Evolutionary conservation across 1,284 basidiomycete genomes (phyloP).

Genomic region (Veloporphyrellus conicus): DNA sequence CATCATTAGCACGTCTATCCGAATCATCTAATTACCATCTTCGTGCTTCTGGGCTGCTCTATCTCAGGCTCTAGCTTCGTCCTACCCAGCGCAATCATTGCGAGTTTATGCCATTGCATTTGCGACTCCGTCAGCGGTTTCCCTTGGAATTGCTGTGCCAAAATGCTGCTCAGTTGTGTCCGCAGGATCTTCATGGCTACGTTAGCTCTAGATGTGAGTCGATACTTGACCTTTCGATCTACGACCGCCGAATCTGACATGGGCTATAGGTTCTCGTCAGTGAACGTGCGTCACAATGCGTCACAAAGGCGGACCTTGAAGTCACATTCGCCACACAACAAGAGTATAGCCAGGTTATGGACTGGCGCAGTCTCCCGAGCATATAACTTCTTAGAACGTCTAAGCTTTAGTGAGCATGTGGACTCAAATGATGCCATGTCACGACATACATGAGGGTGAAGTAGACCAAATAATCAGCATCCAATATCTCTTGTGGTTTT

Average conservation of each 20-base stretch:
- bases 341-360: conserved; percentile 77
- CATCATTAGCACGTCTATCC: not conserved
- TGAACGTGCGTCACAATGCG: not conserved
- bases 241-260: conserved; percentile 70
- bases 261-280: conserved; percentile 44
- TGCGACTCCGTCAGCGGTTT: conserved; percentile 59
- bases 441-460: conserved; percentile 80
- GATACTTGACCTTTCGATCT: conserved; percentile 83
- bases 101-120: conserved; percentile 67
- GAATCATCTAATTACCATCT: conserved; percentile 18
- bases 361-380: conserved; percentile 96
- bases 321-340: conserved; percentile 91
- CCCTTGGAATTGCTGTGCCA: conserved; percentile 65
- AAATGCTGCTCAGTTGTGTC: conserved; percentile 56
- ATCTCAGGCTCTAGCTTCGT: conserved; percentile 33
- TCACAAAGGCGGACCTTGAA: conserved; percentile 60
- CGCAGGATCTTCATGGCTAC: conserved; percentile 82
- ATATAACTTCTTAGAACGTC: conserved; percentile 90
- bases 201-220: conserved; percentile 65
- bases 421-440: not conserved
- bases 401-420: conserved; percentile 31
- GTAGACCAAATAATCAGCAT: conserved; percentile 73
- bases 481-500: conserved; percentile 67
- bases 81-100: conserved; percentile 57
- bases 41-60: conserved; percentile 9